Evolutionary conservation across 2,329 filamentous ascomycete species (phyloP), one percentile per base, ranked within the genome.

Genomic region (Aureobasidium vineae): DNA sequence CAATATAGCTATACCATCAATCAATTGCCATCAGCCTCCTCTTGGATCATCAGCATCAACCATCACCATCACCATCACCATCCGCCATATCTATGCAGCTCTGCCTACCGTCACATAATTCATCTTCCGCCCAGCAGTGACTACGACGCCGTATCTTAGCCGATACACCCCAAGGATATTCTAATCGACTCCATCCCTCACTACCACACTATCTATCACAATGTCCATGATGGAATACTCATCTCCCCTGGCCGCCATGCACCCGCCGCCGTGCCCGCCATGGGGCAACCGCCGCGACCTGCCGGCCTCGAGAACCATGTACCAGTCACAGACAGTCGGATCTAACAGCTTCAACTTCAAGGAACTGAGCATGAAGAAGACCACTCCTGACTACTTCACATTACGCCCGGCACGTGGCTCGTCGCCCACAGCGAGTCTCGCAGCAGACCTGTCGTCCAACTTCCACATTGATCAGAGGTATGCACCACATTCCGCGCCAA

Each of bases 391-490:
- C 78, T 97, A 95, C 81, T 96, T 98, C 81, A 88, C 84, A 73
- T 79, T 90, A 73, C 92, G 91, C 75, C 85, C 89, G 63, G 82
- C 91, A 73, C 87, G 87, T 71, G 91, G 92, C 57, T 96, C 93
- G 23, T 99, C 95, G 66, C 95, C 95, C 6, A 93, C 92, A 41
- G 88, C 92, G 63, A 96, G 91, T 75, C 82, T 99, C 72, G 94
- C 93, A 49, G 93, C 92, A 69, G 95, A 99, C 79, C 84, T 98
- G 73, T 97, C 93, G 67, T 92, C 97, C 76, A 99, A 98, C 82
- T 96, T 98, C 77, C 90, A 94, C 76, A 90, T 98, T 77, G 93
- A 97, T 79, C 92, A 90, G 75, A 97, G 93, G 94, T 97, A 83
- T 70, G 61, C 38, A 40, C 85, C 81, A 72, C 72, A 73, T 73